A percentile compares a stretch with the other conserved stretches of the same genome.
phyloP scores from a whole-genome alignment of 306 rosid genomes.

The Biancaea sappan region DNA sequence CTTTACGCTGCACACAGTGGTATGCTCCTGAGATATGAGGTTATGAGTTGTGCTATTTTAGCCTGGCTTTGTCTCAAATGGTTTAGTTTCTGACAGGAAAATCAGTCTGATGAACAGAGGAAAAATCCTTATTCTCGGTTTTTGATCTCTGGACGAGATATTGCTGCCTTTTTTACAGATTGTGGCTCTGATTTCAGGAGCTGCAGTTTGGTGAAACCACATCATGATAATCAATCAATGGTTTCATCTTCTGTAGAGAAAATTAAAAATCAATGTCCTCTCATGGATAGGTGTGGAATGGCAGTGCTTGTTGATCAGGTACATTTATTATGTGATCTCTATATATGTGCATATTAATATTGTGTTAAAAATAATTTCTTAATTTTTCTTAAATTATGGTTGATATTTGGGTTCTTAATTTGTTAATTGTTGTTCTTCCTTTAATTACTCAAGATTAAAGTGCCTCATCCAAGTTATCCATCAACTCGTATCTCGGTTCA shows the following conservation, averaged over 20 bases:
- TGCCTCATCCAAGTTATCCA: constrained; percentile 92
- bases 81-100: constrained; percentile 58
- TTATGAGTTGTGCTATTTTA: constrained; percentile 32
- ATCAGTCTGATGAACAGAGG: constrained; percentile 65
- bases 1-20: constrained; percentile 86
- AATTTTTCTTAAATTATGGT: background rate
- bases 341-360: background rate
- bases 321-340: constrained; percentile 11
- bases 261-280: constrained; percentile 57
- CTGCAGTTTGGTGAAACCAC: constrained; percentile 53
- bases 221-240: constrained; percentile 40
- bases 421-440: constrained; percentile 20
- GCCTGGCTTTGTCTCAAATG: constrained; percentile 36
- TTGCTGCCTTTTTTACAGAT: constrained; percentile 89
- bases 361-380: background rate
- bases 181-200: constrained; percentile 68
- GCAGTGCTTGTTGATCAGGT: constrained; percentile 95
- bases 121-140: constrained; percentile 79
- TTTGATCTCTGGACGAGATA: constrained; percentile 87
- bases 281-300: constrained; percentile 97
- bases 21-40: constrained; percentile 37
- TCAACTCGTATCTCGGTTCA: constrained; percentile 84
- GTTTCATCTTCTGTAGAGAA: constrained; percentile 38
- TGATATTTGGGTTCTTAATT: constrained; percentile 2
- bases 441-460: constrained; percentile 65